phyloP scores from a whole-genome alignment of 345 rosid genomes.

The Melastoma malabathricum region DNA sequence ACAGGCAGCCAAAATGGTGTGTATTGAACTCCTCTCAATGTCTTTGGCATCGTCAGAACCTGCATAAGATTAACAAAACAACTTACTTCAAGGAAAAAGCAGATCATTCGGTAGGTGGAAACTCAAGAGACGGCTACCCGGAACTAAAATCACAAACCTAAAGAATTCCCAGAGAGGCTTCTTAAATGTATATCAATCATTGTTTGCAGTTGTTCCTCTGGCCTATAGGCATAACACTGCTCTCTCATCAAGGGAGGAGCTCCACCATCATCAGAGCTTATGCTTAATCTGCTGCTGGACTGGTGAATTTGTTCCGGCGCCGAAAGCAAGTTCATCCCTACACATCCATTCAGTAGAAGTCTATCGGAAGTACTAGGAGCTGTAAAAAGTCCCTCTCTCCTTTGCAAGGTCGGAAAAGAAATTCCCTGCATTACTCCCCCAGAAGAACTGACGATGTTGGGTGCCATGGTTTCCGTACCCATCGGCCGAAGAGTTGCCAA shows the following conservation, averaged over 20 bases:
- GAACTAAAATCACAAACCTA: conserved; percentile 35
- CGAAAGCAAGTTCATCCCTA: conserved; percentile 20
- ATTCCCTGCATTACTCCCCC: conserved; percentile 28
- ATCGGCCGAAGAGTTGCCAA: conserved; percentile 28
- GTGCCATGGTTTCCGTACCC: conserved; percentile 20
- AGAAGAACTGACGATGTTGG: conserved; percentile 17
- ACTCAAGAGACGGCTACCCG: too few species aligned
- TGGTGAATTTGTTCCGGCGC: conserved; percentile 25
- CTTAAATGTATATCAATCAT: conserved; percentile 60
- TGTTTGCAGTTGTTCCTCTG: conserved; percentile 57
- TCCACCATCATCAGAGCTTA: conserved; percentile 18
- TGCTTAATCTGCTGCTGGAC: conserved; percentile 29
- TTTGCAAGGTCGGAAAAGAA: conserved; percentile 27
- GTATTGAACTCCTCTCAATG: conserved; percentile 57
- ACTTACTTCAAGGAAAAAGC: too few species aligned
- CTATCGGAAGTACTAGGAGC: conserved; percentile 23
- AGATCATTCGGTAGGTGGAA: too few species aligned
- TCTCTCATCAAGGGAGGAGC: conserved; percentile 20
- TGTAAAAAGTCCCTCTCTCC: conserved; percentile 13
- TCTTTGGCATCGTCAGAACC: conserved; percentile 45
- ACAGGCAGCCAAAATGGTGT: conserved; percentile 74
- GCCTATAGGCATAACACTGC: conserved; percentile 24
- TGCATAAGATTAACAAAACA: conserved; percentile 15
- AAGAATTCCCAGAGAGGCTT: conserved; percentile 38
- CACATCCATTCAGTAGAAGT: conserved; percentile 38